Conservation (phyloP, 2,329 filamentous ascomycete species). For the Paracamarosporium sp. region DNA sequence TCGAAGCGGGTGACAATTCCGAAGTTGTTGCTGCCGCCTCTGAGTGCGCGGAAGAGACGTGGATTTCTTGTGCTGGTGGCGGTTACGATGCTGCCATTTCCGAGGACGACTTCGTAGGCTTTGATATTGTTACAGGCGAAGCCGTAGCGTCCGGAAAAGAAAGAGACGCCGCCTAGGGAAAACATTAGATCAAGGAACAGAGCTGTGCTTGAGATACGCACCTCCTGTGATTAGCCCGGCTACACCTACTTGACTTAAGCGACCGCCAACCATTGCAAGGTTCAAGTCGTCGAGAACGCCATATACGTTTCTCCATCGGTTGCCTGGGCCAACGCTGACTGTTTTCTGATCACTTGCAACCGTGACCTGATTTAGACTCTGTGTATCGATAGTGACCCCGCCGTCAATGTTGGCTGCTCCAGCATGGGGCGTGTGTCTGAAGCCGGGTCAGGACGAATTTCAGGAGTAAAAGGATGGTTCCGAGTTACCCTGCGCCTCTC, state of each 20-base stretch:
- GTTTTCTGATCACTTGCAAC: conserved; percentile 23
- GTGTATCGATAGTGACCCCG: conserved; percentile 36
- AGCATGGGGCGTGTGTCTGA: conserved; percentile 27
- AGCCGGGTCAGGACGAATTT: not conserved
- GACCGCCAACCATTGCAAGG: conserved; percentile 30
- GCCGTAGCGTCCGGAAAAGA: conserved; percentile 35
- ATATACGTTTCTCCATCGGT: conserved; percentile 34
- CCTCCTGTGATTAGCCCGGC: conserved; percentile 32
- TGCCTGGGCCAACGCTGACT: conserved; percentile 28
- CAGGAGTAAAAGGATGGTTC: not conserved
- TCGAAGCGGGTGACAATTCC: conserved; percentile 37
- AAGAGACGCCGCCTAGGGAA: conserved; percentile 35
- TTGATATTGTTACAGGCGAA: conserved; percentile 34
- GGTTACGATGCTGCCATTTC: conserved; percentile 37
- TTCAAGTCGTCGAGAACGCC: conserved; percentile 23
- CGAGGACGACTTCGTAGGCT: conserved; percentile 42
- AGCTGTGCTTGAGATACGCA: conserved; percentile 10
- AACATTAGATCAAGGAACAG: not conserved
- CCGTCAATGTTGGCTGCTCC: conserved; percentile 34
- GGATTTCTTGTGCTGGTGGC: conserved; percentile 30
- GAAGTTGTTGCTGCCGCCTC: conserved; percentile 41
- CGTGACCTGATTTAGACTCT: conserved; percentile 28
- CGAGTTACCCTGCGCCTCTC: conserved; percentile 24
- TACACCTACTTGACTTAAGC: conserved; percentile 27
- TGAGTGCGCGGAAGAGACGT: conserved; percentile 34